A percentile compares a stretch with the other conserved stretches of the same genome.
phyloP scores from a whole-genome alignment of 169 alveolate genomes.

The Plasmodium cynomolgi region DNA sequence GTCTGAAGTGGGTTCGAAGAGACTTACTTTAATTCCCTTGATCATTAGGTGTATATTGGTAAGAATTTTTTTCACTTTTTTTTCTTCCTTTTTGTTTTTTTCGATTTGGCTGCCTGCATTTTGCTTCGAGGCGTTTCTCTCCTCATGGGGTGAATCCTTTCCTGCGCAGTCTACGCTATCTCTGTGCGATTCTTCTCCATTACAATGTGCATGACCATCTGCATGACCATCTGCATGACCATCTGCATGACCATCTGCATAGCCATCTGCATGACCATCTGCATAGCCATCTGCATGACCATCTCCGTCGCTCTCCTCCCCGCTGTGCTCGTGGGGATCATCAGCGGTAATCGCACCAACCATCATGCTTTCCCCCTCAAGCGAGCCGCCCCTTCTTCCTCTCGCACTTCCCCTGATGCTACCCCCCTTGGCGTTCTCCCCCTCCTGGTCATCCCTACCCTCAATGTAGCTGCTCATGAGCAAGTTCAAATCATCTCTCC shows the following conservation, averaged over 20 bases:
- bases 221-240: background rate
- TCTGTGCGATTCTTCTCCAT: background rate
- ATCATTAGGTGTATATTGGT: slow-evolving; percentile 18
- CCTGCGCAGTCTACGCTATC: background rate
- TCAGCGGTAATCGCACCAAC: background rate
- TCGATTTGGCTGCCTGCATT: background rate
- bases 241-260: too few relatives aligned
- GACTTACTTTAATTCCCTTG: slow-evolving; percentile 18
- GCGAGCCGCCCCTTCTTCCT: background rate
- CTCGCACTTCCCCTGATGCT: background rate
- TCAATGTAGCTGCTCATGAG: slow-evolving; percentile 25
- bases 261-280: too few relatives aligned
- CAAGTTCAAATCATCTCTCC: slow-evolving; percentile 38
- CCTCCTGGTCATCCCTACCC: slow-evolving; percentile 9
- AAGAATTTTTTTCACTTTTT: background rate
- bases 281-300: background rate
- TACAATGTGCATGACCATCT: background rate
- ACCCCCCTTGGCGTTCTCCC: background rate
- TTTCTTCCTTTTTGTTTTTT: background rate
- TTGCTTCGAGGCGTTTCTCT: background rate
- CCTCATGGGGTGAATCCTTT: background rate
- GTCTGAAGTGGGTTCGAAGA: slow-evolving; percentile 22
- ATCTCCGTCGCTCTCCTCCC: background rate
- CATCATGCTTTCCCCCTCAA: background rate
- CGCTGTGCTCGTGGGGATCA: background rate